These are phyloP conservation scores for Talaromyces funiculosus DNA, from an alignment of 2,329 filamentous ascomycete genomes.

Conservation along the genomic window DNA sequence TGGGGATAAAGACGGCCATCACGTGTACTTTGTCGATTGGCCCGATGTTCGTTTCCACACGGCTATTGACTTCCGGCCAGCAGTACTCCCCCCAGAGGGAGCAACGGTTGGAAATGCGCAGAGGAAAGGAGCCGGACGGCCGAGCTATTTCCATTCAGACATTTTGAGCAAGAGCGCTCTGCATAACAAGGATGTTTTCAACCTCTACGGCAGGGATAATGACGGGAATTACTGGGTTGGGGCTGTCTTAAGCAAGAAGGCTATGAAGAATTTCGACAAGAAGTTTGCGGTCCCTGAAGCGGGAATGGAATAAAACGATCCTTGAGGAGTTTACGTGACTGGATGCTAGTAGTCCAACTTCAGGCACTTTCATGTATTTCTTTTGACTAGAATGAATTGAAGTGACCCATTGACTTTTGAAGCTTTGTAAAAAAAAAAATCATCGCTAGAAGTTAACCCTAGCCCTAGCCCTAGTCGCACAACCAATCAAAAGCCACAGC, in stretches of 20 bases:
- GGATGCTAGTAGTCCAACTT: neutral
- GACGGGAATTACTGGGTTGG: conserved; percentile 6
- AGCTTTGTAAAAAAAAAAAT: too few species aligned
- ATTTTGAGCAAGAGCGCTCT: conserved; percentile 1
- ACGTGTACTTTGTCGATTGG: conserved; percentile 1
- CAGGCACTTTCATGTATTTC: neutral
- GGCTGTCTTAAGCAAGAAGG: neutral
- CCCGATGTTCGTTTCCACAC: neutral
- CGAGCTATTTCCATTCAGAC: conserved; percentile 3
- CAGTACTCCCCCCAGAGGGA: neutral
- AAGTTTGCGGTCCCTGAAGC: neutral
- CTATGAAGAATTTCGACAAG: neutral
- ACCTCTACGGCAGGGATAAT: neutral
- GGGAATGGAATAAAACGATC: neutral
- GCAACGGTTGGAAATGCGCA: neutral
- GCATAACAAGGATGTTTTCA: neutral
- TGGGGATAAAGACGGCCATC: neutral
- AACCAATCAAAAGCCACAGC: neutral
- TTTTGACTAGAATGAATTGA: neutral
- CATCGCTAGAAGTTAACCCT: neutral
- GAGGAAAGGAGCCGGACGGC: neutral
- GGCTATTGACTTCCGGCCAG: neutral
- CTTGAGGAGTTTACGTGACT: neutral
- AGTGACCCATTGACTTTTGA: neutral
- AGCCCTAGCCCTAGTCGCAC: neutral